A percentile compares a stretch with the other conserved stretches of the same genome.
Evolutionary conservation across 768 basidiomycete species (phyloP).

Genomic region (Psilocybe tampanensis): DNA sequence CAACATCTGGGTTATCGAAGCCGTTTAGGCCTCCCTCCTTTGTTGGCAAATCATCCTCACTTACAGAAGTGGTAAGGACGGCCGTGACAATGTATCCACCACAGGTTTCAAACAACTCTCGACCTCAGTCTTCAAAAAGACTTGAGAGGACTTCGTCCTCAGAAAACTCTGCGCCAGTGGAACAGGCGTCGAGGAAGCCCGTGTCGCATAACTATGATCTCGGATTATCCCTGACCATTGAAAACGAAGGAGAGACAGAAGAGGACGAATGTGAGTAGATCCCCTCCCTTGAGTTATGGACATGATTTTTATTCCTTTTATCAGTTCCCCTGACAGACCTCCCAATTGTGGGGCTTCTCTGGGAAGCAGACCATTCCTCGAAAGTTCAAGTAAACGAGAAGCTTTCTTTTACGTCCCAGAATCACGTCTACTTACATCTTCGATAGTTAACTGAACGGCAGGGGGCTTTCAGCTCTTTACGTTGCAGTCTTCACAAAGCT

Average conservation of each 20-base stretch:
- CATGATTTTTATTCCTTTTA: background rate
- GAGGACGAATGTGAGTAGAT: background rate
- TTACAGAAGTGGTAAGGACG: background rate
- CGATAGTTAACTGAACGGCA: conserved; percentile 27
- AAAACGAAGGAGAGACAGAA: conserved; percentile 8
- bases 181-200: background rate
- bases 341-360: conserved; percentile 19
- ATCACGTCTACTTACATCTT: background rate
- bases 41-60: conserved; percentile 11
- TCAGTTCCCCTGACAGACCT: conserved; percentile 15
- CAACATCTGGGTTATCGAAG: conserved; percentile 32
- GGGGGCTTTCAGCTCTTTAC: conserved; percentile 38
- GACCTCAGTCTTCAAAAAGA: background rate
- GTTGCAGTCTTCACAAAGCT: conserved; percentile 38
- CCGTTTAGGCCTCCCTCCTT: conserved; percentile 51
- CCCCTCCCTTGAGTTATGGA: background rate
- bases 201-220: background rate
- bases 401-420: background rate
- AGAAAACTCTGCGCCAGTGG: background rate
- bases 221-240: background rate
- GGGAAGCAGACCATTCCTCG: conserved; percentile 24
- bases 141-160: background rate
- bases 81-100: background rate
- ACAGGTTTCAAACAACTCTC: background rate
- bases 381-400: conserved; percentile 21